Evolutionary conservation across 176 grass and related monocot genomes (phyloP), one percentile per base, ranked within the genome.

Genomic region (Zoysia japonica): DNA sequence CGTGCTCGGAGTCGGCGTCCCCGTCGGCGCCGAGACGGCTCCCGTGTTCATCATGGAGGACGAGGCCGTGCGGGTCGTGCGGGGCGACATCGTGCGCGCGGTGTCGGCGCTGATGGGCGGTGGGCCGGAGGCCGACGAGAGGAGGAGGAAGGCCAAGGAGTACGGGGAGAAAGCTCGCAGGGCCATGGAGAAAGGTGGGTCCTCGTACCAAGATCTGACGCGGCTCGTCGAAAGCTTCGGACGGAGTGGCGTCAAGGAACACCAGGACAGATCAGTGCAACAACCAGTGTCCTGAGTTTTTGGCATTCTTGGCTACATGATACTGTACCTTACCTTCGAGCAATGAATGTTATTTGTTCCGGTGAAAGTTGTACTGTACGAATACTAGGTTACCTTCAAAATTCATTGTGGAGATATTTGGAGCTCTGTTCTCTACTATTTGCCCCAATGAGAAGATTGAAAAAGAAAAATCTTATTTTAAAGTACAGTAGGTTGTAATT

Each of bases 101-200:
- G 46, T 78, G 46, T 3, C 14, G 2, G 35, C 1, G 46, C 46
- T 65, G 15, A 78, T 65, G 75, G 75, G 61, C 9, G 59, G 5
- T 12, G 46, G 75, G 35, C 2, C n/a, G 15, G 9, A 11, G 46
- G 74, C 74, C 2, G 46, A 38, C 35, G 54, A 49, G 61, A 81
- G 64, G 47, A 81, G 70, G 65, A 49, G 14, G 67, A 81, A 51
- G 70, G 77, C 12, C 1, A 63, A 63, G 50, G 87, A 85, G 19
- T 70, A 71, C 15, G 77, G 17, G 4, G 41, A 65, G 65, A 89
- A 85, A 28, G 77, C 82, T 3, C 78, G 46, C 37, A 77, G 38
- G 16, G 82, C 82, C 19, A 81, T 89, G 77, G 77, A 81, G 44
- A 45, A 66, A 59, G 82, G 77, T 14, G 82, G 87, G 10, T 89